A percentile compares a stretch with the other conserved stretches of the same genome.
Evolutionary conservation across 495 filamentous ascomycete species (phyloP).

Genomic region (Trichoderma parareesei): DNA sequence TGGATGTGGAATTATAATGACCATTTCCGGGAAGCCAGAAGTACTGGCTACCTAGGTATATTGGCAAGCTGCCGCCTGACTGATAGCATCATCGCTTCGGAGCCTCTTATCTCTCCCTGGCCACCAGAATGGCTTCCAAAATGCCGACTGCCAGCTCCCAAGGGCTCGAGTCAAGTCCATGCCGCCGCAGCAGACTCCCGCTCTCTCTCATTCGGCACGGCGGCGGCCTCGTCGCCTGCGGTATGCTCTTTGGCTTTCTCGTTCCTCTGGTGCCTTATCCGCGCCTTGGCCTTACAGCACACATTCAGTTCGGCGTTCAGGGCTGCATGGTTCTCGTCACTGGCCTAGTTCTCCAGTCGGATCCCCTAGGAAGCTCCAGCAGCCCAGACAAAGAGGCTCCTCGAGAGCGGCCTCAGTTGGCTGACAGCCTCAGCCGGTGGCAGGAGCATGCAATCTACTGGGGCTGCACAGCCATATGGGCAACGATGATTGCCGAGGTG

Average conservation of each 20-base stretch:
- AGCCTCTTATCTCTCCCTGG: too few species aligned
- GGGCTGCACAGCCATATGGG: constrained; percentile 14
- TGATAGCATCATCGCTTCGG: too few species aligned
- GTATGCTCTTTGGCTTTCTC: constrained; percentile 16
- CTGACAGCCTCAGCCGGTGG: constrained; percentile 9
- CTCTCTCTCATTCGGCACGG: constrained; percentile 16
- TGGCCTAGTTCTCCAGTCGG: constrained; percentile 13
- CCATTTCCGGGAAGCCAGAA: too few species aligned
- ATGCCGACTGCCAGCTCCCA: too few species aligned
- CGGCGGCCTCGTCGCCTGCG: constrained; percentile 14
- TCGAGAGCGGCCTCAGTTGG: neutral
- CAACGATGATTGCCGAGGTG: constrained; percentile 14
- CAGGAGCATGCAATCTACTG: constrained; percentile 11
- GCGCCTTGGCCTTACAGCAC: constrained; percentile 16
- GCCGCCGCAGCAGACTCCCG: constrained; percentile 2
- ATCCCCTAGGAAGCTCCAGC: constrained; percentile 4
- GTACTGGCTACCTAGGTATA: too few species aligned
- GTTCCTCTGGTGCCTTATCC: constrained; percentile 15
- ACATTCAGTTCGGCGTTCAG: constrained; percentile 18
- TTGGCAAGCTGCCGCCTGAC: too few species aligned
- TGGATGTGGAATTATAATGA: too few species aligned
- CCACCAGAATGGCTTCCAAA: too few species aligned
- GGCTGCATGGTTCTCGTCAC: constrained; percentile 16
- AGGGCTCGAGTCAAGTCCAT: too few species aligned
- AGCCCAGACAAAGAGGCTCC: too few species aligned